Base-by-base conservation (phyloP, 192 early-diverging fungal species). In the Coemansia sp. region DNA sequence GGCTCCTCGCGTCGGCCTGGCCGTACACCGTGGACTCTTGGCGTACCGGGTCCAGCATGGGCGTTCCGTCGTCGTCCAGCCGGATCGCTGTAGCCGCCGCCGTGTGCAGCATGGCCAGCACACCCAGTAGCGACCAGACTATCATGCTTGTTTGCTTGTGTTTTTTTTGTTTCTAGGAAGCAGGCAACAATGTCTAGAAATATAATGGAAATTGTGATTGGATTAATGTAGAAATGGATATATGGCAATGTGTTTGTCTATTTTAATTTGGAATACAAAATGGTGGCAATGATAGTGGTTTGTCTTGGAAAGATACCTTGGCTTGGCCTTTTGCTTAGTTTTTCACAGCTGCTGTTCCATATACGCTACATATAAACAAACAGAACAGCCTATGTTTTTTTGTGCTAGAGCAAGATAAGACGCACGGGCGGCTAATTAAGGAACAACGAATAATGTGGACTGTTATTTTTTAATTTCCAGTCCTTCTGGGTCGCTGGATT, bases 1-100 rank as follows among this genome's bases (percentile, higher is more conserved):
- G 79, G 48, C 46, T 70, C 49, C 74, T 76, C 55, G 69, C 74
- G 5, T 61, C 61, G 5, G 49, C 61, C 39, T 70, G 70, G 16
- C 61, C 71, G 37, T 58, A 40, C 6, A 71, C 48, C 19, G 75
- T 20, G 22, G 63, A 53, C 11, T 60, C 68, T 12, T 69, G 63
- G 3, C 14, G 16, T 14, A 59, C 19, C 2, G 14, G 14, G 12
- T 61, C 74, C 4, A 51, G 55, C 20, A 8, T 61, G 14, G 59
- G 50, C 17, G 54, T 50, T 10, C 13, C 64, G n/a, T 63, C 64
- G 19, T 51, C 51, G 22, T 53, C 64, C 7, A 62, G 57, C 20
- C 65, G 68, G 37, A 75, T 50, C 2, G 48, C 59, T 20, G 65
- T 63, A 7, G 57, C 64, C 22, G 57, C 67, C 4, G 57, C 75